Conservation (phyloP, 2,329 filamentous ascomycete species). For the Pyricularia sp. region DNA sequence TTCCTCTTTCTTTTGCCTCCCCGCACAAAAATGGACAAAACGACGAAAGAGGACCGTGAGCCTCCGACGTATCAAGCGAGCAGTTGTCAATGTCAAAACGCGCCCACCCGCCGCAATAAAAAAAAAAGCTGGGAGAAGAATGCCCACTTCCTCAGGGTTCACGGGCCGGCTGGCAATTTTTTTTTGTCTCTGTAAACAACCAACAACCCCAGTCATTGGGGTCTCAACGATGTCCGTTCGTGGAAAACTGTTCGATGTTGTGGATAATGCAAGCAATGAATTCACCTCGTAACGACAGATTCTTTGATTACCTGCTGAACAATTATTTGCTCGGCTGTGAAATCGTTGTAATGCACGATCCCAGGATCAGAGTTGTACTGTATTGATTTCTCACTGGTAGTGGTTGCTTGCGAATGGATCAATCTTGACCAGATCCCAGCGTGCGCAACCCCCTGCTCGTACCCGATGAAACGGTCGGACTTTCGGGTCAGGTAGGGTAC, state of each 20-base stretch:
- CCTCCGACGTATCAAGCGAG: background rate
- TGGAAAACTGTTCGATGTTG: background rate
- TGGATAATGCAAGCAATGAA: background rate
- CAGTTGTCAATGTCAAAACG: background rate
- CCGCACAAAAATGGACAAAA: background rate
- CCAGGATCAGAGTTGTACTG: background rate
- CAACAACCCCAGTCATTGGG: background rate
- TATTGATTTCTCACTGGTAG: background rate
- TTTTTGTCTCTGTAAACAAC: background rate
- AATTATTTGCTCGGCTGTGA: background rate
- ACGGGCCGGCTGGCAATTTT: background rate
- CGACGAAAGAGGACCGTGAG: background rate
- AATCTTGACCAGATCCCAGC: background rate
- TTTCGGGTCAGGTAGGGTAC: background rate
- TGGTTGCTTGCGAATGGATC: background rate
- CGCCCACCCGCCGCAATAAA: background rate
- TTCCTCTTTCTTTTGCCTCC: background rate
- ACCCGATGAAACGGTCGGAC: background rate
- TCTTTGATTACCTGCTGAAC: background rate
- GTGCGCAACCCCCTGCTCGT: background rate
- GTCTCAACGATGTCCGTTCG: background rate
- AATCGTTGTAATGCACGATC: background rate
- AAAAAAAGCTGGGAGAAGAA: too few relatives aligned
- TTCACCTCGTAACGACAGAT: background rate
- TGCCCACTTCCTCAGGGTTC: background rate